Percentiles rank a stretch among this genome's conserved stretches.
Evolutionary conservation across 768 basidiomycete species (phyloP).

Genomic region (Pleurotus pulmonarius): DNA sequence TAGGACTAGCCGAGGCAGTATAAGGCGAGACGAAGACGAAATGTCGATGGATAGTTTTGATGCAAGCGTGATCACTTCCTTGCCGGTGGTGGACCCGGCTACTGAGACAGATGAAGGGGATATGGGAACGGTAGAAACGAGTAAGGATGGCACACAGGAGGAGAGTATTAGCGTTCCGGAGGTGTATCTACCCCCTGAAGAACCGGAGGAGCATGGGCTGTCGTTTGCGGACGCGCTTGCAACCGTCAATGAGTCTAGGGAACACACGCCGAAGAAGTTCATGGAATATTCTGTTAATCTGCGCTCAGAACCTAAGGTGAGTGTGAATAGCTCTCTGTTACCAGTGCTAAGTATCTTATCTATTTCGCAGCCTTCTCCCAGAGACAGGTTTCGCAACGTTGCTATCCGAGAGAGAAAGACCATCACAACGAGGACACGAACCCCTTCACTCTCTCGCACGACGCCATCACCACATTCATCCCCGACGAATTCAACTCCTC

Average conservation of each 20-base stretch:
- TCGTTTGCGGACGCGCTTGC: constrained; percentile 58
- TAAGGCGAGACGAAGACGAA: not conserved
- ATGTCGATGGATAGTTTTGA: constrained; percentile 51
- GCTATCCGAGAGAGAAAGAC: constrained; percentile 53
- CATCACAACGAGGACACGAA: constrained; percentile 43
- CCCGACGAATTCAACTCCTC: constrained; percentile 61
- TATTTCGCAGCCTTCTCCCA: constrained; percentile 49
- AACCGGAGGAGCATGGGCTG: constrained; percentile 34
- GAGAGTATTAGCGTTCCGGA: constrained; percentile 41
- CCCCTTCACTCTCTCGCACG: constrained; percentile 65
- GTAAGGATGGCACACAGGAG: constrained; percentile 26
- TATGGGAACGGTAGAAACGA: constrained; percentile 35
- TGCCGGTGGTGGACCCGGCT: constrained; percentile 36
- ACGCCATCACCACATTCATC: constrained; percentile 57
- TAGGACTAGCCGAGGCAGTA: constrained; percentile 19
- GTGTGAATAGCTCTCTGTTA: constrained; percentile 10
- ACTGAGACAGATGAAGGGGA: constrained; percentile 29
- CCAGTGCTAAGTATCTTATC: not conserved
- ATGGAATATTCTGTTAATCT: constrained; percentile 59
- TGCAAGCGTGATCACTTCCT: constrained; percentile 51
- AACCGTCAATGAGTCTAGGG: constrained; percentile 49
- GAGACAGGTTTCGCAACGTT: constrained; percentile 62
- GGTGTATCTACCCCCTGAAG: constrained; percentile 46
- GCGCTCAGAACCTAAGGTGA: constrained; percentile 58
- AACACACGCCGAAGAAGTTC: constrained; percentile 46